Conservation (phyloP, 2,329 filamentous ascomycete genomes). For the Ophiostoma novo-ulmi region DNA sequence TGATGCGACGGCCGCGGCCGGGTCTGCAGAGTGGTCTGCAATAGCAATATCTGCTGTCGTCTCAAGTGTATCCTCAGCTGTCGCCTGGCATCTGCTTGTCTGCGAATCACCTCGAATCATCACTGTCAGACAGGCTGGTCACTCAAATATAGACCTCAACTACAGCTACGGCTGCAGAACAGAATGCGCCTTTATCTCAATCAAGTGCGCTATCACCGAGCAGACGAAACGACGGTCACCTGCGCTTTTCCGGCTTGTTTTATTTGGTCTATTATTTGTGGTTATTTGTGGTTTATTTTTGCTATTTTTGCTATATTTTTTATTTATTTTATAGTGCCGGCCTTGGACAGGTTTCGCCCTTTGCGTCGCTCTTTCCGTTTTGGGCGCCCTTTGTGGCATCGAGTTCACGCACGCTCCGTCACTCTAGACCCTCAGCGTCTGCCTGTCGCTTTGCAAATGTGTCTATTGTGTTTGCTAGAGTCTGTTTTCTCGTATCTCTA, state of each 20-base stretch:
- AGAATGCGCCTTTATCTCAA: background rate
- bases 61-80: background rate
- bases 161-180: too few species aligned
- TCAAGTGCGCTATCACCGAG: background rate
- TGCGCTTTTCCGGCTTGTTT: slow-evolving; percentile 11
- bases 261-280: background rate
- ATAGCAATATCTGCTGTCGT: background rate
- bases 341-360: slow-evolving; percentile 5
- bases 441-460: too few species aligned
- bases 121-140: background rate
- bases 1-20: slow-evolving; percentile 16
- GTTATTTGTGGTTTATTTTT: background rate
- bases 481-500: background rate
- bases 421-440: too few species aligned
- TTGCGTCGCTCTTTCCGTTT: slow-evolving; percentile 16
- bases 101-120: background rate
- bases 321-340: background rate
- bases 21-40: background rate
- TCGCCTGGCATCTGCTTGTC: background rate
- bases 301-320: background rate
- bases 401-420: background rate
- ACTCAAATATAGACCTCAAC: too few species aligned
- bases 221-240: slow-evolving; percentile 1
- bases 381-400: background rate
- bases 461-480: background rate